A percentile compares a stretch with the other conserved stretches of the same genome.
Evolutionary conservation across 2,329 filamentous ascomycete species (phyloP).

Genomic region (Calonectria pauciramosa): DNA sequence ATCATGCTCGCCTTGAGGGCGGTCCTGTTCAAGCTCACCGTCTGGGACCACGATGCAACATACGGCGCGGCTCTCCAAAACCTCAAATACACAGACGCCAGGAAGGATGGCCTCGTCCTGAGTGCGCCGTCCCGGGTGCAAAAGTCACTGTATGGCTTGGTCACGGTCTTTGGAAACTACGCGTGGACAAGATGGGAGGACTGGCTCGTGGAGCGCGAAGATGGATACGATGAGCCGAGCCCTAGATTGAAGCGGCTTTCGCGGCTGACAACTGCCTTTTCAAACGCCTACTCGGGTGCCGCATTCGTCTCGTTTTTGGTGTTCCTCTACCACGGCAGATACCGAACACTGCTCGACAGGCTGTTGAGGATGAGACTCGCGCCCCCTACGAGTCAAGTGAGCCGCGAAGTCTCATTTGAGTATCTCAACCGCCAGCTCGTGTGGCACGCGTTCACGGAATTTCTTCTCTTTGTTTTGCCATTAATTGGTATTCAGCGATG

Average conservation of each 20-base stretch:
- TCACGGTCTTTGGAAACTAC: slow-evolving; percentile 91
- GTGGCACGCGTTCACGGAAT: slow-evolving; percentile 99
- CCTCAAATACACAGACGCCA: slow-evolving; percentile 88
- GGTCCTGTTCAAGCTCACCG: slow-evolving; percentile 91
- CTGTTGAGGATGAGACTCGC: slow-evolving; percentile 87
- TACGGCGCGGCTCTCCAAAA: slow-evolving; percentile 96
- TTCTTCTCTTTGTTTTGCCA: slow-evolving; percentile 95
- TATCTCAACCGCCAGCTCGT: slow-evolving; percentile 98
- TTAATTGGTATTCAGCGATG: slow-evolving; percentile 95
- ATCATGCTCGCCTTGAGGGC: slow-evolving; percentile 83
- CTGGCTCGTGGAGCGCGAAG: slow-evolving; percentile 83
- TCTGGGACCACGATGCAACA: slow-evolving; percentile 97
- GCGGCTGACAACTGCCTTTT: slow-evolving; percentile 76
- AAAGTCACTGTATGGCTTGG: slow-evolving; percentile 84
- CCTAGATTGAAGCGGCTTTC: slow-evolving; percentile 70
- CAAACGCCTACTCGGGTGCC: slow-evolving; percentile 83
- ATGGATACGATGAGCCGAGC: slow-evolving; percentile 76
- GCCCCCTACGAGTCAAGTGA: slow-evolving; percentile 86
- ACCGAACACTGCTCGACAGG: slow-evolving; percentile 91
- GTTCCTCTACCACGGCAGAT: slow-evolving; percentile 91
- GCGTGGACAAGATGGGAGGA: slow-evolving; percentile 93
- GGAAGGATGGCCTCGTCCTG: slow-evolving; percentile 72
- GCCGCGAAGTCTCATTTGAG: slow-evolving; percentile 94
- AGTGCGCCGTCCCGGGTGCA: slow-evolving; percentile 84
- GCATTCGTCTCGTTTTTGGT: slow-evolving; percentile 89